Evolutionary conservation across 2,329 filamentous ascomycete species (phyloP).

Genomic region (Metarhizium anisopliae): DNA sequence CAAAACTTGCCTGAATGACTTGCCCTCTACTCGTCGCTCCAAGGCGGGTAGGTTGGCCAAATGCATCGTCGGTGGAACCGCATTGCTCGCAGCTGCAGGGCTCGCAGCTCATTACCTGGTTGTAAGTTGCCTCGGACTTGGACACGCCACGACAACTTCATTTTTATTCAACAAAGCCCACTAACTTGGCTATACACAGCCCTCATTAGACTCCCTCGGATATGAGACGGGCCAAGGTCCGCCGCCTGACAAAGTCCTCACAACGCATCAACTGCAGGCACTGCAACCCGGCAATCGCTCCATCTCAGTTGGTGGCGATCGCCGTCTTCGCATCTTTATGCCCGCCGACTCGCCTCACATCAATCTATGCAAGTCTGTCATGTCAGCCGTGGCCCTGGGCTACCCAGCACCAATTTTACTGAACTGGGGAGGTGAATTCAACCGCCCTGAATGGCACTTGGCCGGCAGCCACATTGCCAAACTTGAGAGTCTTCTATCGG

Average conservation of each 20-base stretch:
- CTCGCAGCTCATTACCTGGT: not conserved
- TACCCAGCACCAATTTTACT: constrained; percentile 27
- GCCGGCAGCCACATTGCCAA: constrained; percentile 29
- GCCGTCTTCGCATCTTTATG: constrained; percentile 28
- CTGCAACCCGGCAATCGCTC: not conserved
- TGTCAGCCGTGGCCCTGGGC: constrained; percentile 27
- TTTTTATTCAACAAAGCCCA: not conserved
- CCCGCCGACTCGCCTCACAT: constrained; percentile 26
- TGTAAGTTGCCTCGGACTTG: not conserved
- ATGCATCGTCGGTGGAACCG: not conserved
- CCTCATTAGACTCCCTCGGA: not conserved
- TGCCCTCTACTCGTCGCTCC: not conserved
- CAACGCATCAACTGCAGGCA: constrained; percentile 2
- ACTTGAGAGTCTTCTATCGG: constrained; percentile 18
- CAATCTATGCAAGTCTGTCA: constrained; percentile 29
- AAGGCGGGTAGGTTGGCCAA: not conserved
- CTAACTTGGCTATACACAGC: not conserved
- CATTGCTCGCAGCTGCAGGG: not conserved
- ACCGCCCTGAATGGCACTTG: constrained; percentile 27
- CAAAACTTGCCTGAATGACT: not conserved
- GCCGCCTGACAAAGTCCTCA: not conserved
- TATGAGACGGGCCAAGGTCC: not conserved
- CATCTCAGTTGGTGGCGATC: constrained; percentile 9
- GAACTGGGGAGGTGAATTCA: constrained; percentile 29
- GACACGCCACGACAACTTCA: not conserved